Conservation (phyloP, 1,139 yeast genomes). For the Kluyveromyces sp. region DNA sequence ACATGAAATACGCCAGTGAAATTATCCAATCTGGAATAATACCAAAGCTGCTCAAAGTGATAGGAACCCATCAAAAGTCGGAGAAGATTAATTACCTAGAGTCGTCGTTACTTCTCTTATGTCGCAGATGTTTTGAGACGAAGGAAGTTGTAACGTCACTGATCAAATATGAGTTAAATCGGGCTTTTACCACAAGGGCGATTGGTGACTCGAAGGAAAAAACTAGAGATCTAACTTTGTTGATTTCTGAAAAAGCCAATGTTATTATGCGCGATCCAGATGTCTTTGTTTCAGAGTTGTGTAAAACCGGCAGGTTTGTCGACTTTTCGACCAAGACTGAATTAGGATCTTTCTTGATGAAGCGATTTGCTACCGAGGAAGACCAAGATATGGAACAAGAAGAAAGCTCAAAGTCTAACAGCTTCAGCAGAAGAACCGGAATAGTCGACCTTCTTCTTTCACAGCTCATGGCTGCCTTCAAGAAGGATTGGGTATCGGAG, state of each 20-base stretch:
- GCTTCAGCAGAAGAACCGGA: slow-evolving; percentile 42
- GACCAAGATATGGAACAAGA: slow-evolving; percentile 38
- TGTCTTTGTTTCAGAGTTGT: slow-evolving; percentile 46
- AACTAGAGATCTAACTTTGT: slow-evolving; percentile 43
- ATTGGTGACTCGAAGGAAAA: slow-evolving; percentile 28
- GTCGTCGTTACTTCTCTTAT: slow-evolving; percentile 40
- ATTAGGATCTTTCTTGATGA: slow-evolving; percentile 23
- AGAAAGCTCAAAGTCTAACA: slow-evolving; percentile 11
- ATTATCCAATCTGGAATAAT: slow-evolving; percentile 42
- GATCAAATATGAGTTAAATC: slow-evolving; percentile 44
- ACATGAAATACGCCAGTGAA: slow-evolving; percentile 35
- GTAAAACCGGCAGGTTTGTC: slow-evolving; percentile 43
- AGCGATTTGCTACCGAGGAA: slow-evolving; percentile 26
- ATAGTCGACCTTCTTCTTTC: slow-evolving; percentile 54
- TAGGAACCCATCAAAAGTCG: slow-evolving; percentile 29
- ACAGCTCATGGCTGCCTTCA: slow-evolving; percentile 54
- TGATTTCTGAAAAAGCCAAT: slow-evolving; percentile 50
- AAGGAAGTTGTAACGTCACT: slow-evolving; percentile 42
- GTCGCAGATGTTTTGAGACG: slow-evolving; percentile 68
- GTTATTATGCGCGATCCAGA: slow-evolving; percentile 55
- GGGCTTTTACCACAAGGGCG: slow-evolving; percentile 34
- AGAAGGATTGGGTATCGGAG: slow-evolving; percentile 44
- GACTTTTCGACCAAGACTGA: slow-evolving; percentile 40
- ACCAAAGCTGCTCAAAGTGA: slow-evolving; percentile 30
- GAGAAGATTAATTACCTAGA: slow-evolving; percentile 31